Evolutionary conservation across 345 rosid species (phyloP).

Genomic region (Zanthoxylum bungeanum): DNA sequence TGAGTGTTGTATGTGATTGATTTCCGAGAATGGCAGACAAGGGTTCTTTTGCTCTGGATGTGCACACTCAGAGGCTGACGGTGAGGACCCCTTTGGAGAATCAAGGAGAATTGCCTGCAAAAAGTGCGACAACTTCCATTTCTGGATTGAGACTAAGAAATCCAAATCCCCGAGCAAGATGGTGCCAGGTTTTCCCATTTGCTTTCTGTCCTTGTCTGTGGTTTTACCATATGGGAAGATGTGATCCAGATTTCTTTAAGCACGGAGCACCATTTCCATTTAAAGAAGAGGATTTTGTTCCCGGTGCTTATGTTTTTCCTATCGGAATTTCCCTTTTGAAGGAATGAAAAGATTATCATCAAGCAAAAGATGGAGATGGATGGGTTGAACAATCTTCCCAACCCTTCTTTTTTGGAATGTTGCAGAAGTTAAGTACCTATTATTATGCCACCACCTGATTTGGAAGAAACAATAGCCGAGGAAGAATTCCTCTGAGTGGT

Average conservation of each 20-base stretch:
- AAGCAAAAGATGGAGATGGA: conserved; percentile 98
- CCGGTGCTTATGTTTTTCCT: conserved; percentile 12
- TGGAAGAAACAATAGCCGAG: conserved; percentile 86
- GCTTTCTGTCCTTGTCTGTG: not conserved
- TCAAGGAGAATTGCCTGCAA: conserved; percentile 87
- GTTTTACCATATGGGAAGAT: conserved; percentile 11
- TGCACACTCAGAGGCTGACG: conserved; percentile 54
- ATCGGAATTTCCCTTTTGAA: conserved; percentile 28
- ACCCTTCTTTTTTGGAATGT: conserved; percentile 70
- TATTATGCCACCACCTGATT: conserved; percentile 49
- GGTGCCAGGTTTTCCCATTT: conserved; percentile 85
- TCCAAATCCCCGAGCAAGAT: conserved; percentile 89
- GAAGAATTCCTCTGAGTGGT: conserved; percentile 86
- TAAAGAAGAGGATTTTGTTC: not conserved
- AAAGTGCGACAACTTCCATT: conserved; percentile 70
- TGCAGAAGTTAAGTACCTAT: conserved; percentile 65
- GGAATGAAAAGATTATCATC: conserved; percentile 97
- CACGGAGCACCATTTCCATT: conserved; percentile 6
- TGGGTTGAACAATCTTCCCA: conserved; percentile 95
- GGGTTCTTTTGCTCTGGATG: conserved; percentile 62
- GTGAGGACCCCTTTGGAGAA: conserved; percentile 67
- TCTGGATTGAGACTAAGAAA: conserved; percentile 74
- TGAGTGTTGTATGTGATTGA: conserved; percentile 18
- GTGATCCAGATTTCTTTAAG: conserved; percentile 8
- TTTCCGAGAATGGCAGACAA: conserved; percentile 48